Evolutionary conservation across 139 green algal genomes (phyloP).

Genomic region (Micractinium sp.): DNA sequence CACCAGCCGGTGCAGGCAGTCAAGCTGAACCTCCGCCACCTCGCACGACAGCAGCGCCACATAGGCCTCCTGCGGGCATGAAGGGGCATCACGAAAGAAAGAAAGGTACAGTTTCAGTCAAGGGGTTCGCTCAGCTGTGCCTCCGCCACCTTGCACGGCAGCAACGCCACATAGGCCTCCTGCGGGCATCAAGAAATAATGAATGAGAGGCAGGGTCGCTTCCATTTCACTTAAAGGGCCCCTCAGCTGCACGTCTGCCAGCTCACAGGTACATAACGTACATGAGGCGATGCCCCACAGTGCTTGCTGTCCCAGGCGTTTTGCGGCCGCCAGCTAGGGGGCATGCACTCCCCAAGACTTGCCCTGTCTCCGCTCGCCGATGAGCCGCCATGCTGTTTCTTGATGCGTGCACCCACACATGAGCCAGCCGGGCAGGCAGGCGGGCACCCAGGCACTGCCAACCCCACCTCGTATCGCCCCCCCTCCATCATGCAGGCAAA

Average conservation of each 20-base stretch:
- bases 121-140: constrained; percentile 13
- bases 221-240: no score
- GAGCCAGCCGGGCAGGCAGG: not conserved
- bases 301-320: no score
- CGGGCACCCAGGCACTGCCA: not conserved
- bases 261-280: no score
- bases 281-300: no score
- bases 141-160: constrained; percentile 37
- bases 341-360: no score
- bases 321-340: no score
- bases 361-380: no score
- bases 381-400: not conserved
- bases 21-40: constrained; percentile 42
- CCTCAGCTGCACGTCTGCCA: no score
- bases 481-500: constrained; percentile 42
- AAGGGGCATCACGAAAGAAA: no score
- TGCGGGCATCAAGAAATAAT: constrained; percentile 11
- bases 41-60: constrained; percentile 40
- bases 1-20: constrained; percentile 50
- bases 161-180: constrained; percentile 50
- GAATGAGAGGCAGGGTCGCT: no score
- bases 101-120: not conserved
- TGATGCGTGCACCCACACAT: not conserved
- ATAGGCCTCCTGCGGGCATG: constrained; percentile 48
- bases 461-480: constrained; percentile 31